Evolutionary conservation across 2,329 filamentous ascomycete species (phyloP), one percentile per base, ranked within the genome.

Genomic region (Diaporthe australafricana): DNA sequence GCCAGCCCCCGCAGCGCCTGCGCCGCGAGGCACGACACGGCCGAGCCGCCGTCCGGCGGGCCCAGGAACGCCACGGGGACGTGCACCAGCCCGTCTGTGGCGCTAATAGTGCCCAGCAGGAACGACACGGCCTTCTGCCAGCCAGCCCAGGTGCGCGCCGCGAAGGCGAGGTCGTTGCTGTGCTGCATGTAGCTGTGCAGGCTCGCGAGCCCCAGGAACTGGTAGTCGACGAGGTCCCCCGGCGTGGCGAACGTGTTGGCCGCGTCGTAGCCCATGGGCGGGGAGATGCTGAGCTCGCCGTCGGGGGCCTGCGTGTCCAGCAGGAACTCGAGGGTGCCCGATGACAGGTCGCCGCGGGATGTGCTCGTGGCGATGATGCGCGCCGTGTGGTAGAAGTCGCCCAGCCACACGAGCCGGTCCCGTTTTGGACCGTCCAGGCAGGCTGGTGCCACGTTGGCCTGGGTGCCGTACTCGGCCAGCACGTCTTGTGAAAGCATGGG

Each of bases 381-480:
- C 1, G 79, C 75, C 0, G 84, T 84, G 73, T 85, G 83, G 50
- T 81, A 81, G 68, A 84, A 84, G 70, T 85, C 83, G 6, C 83
- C 83, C 3, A 80, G 77, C 83, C 83, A 85, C 6, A 84, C 77
- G 1, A 83, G 76, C 0, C 83, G 77, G 71, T 85, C 83, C 7
- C 83, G 77, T 72, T 84, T 85, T 0, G 80, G 79, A 3, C 83
- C 82, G 70, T 85, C 83, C 1, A 84, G 75, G 55, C 84, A 85
- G 11, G 83, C 78, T 2, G 80, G 80, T 6, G 76, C 74, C 1
- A 77, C 71, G 30, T 84, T 81, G 1, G 75, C 73, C 2, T 78
- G 76, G 0, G 82, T 79, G 5, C 79, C 79, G 47, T 83, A 85
- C 55, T 86, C 83, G 0, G 71, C 76, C 0, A 85, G 75, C 0